Base-by-base conservation (phyloP, 306 rosid species). In the Vigna reflexopilosa region DNA sequence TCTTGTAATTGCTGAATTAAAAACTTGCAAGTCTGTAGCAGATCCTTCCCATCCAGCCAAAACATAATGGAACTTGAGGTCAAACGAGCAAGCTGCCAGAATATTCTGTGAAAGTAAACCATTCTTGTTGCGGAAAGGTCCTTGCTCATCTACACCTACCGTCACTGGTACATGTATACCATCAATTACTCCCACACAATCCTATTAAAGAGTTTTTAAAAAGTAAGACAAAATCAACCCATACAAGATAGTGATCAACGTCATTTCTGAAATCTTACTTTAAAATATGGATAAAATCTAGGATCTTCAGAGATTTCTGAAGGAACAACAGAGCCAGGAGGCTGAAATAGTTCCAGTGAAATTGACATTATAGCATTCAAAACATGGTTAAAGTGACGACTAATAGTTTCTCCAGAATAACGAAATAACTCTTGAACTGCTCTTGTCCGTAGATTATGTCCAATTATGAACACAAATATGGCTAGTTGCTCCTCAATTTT, bases 41-140 rank as follows among this genome's bases (percentile, higher is more conserved):
- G 98, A 93, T 77, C 98, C 98, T 89, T 93, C 98, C 97, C 98
- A 93, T 17, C 98, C 98, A 30, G 98, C 97, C 80, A 93, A 91
- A 72, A 93, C 91, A 54, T 91, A 93, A 82, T 89, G 93, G 80
- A 93, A 91, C 88, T 81, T 91, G 78, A 93, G 91, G 82, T 93
- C 97, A 84, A 93, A 90, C 4, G 98, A 93, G 88, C 95, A 93
- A 17, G 98, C 98, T 54, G 91, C 97, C 65, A 93, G 82, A 78
- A 91, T 87, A 75, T 85, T 81, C 81, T 93, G 98, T 22, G 98
- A 91, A 80, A 90, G 93, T 72, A 88, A 82, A 58, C 98, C 98
- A 9, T 90, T 85, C 88, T 87, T 91, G 80, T 93, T 85, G 76
- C 98, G 98, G 87, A 93, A 93, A 78, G 98, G 98, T 66, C 93